Conservation (phyloP, 139 green algal species). For the Desmodesmus armatus region DNA sequence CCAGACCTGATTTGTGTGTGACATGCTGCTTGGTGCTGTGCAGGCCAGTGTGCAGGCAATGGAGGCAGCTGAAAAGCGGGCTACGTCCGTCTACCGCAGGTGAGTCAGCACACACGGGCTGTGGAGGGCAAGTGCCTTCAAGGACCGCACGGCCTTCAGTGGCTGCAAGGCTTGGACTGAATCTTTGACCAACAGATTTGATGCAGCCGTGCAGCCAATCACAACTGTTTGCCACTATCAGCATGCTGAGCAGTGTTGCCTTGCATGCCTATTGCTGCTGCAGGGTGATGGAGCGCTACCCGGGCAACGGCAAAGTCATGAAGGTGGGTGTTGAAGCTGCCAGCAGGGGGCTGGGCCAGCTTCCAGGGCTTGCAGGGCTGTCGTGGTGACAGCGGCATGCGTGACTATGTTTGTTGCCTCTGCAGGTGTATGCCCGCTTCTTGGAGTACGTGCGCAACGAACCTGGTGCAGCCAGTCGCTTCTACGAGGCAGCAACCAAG, state of each 20-base stretch:
- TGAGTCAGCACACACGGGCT: no score
- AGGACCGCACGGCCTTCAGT: no score
- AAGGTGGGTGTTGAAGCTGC: background rate
- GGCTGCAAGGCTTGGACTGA: no score
- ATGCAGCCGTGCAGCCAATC: no score
- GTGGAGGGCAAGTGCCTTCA: no score
- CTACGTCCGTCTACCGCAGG: slow-evolving; percentile 10
- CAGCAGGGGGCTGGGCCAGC: background rate
- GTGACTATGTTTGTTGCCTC: no score
- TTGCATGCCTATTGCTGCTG: background rate
- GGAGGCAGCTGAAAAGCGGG: slow-evolving; percentile 1
- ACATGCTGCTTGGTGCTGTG: no score
- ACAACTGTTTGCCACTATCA: background rate
- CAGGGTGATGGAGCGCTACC: slow-evolving; percentile 38
- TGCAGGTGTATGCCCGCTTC: slow-evolving; percentile 57
- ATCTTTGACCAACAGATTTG: no score
- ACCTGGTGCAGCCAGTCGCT: slow-evolving; percentile 47
- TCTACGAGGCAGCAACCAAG: slow-evolving; percentile 26
- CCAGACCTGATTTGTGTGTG: no score
- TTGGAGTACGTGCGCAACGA: slow-evolving; percentile 58
- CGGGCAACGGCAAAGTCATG: slow-evolving; percentile 15
- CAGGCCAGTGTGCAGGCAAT: background rate
- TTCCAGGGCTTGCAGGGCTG: background rate
- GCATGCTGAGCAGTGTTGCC: background rate
- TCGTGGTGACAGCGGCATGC: no score